Percentiles rank a stretch among this genome's conserved stretches.
Conservation (phyloP, 495 filamentous ascomycete genomes). For the Penicillium cinerascens region DNA sequence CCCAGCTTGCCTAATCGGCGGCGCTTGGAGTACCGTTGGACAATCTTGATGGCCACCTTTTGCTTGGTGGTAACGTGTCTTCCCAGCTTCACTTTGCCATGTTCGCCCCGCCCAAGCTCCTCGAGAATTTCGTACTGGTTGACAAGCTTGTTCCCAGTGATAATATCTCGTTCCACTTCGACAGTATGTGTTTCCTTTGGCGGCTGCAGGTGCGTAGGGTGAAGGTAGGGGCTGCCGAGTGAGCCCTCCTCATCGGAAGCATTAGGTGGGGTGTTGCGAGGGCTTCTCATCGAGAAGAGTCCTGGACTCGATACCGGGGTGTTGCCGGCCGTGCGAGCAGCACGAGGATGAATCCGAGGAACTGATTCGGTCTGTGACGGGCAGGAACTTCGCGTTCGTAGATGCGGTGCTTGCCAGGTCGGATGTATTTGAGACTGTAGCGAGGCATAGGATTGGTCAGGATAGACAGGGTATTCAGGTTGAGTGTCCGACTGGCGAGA, state of each 20-base stretch:
- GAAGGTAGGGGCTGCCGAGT: slow-evolving; percentile 56
- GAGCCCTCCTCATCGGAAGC: slow-evolving; percentile 46
- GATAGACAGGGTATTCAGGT: slow-evolving; percentile 48
- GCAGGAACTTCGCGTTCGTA: slow-evolving; percentile 41
- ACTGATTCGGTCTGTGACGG: slow-evolving; percentile 35
- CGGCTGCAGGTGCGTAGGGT: slow-evolving; percentile 62
- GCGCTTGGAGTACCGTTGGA: slow-evolving; percentile 89
- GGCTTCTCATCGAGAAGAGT: slow-evolving; percentile 54
- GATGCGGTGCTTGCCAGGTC: slow-evolving; percentile 37
- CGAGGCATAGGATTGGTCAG: slow-evolving; percentile 51
- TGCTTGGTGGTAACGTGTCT: slow-evolving; percentile 72
- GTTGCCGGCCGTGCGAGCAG: slow-evolving; percentile 53
- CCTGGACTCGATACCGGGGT: slow-evolving; percentile 67
- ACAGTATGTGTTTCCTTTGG: slow-evolving; percentile 77
- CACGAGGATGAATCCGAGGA: slow-evolving; percentile 30
- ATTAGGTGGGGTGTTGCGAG: slow-evolving; percentile 40
- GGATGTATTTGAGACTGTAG: slow-evolving; percentile 49
- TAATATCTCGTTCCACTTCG: slow-evolving; percentile 78
- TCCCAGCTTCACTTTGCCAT: slow-evolving; percentile 96
- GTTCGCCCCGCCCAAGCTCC: slow-evolving; percentile 90
- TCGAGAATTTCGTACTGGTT: slow-evolving; percentile 96
- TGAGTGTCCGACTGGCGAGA: slow-evolving; percentile 29
- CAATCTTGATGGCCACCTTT: slow-evolving; percentile 95
- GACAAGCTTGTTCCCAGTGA: slow-evolving; percentile 90
- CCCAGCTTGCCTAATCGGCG: slow-evolving; percentile 77